Evolutionary conservation across 108 stramenopile species (phyloP).

Genomic region (Pelagomonas calceolata): DNA sequence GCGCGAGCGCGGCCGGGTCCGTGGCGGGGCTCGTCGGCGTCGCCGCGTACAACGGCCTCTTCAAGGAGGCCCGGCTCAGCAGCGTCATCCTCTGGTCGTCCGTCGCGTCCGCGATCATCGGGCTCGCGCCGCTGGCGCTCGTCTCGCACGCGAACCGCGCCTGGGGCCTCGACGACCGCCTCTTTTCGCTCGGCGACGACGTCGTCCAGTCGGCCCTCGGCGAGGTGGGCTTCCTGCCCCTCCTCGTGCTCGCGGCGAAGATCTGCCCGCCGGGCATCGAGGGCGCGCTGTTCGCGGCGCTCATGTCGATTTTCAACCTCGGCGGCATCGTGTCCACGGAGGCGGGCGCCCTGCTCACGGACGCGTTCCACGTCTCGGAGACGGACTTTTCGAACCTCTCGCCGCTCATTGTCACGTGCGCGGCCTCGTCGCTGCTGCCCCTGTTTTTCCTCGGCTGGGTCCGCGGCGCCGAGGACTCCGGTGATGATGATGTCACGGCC

Average conservation of each 20-base stretch:
- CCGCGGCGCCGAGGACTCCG: too few species aligned
- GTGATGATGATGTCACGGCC: too few species aligned
- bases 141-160: constrained; percentile 68
- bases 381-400: constrained; percentile 72
- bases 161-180: constrained; percentile 74
- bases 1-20: constrained; percentile 67
- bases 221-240: constrained; percentile 83
- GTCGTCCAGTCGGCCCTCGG: constrained; percentile 70
- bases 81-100: constrained; percentile 70
- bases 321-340: constrained; percentile 75
- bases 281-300: constrained; percentile 79
- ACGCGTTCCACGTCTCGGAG: constrained; percentile 66
- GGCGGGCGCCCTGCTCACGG: constrained; percentile 72
- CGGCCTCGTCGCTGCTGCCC: constrained; percentile 70
- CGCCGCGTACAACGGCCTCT: constrained; percentile 56
- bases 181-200: constrained; percentile 85
- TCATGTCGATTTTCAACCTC: constrained; percentile 88
- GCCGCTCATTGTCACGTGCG: constrained; percentile 70
- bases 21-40: constrained; percentile 72
- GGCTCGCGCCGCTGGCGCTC: constrained; percentile 63
- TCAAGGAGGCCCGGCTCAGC: constrained; percentile 55
- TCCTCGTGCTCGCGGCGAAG: constrained; percentile 76
- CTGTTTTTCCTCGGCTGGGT: constrained; percentile 39
- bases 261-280: constrained; percentile 85
- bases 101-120: constrained; percentile 54